Evolutionary conservation across 148 eudicot genomes (phyloP), one percentile per base, ranked within the genome.

Genomic region (Persicaria tinctoria): DNA sequence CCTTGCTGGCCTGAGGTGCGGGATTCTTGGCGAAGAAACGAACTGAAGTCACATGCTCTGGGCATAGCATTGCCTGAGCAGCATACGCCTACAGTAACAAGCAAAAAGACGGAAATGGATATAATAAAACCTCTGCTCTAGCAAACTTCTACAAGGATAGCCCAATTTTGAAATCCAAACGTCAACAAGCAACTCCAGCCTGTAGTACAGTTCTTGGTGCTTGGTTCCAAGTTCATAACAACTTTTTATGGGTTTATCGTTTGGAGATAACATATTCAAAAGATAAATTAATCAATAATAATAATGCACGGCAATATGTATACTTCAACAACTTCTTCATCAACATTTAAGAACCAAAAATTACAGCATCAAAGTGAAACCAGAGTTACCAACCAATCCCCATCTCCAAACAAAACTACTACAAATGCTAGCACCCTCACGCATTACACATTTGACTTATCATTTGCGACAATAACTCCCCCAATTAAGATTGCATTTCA

Each of bases 11-110:
- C 51, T 80, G 63, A 46, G 87, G 90, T 27, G n/a, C n/a, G n/a
- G n/a, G n/a, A n/a, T n/a, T n/a, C n/a, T n/a, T n/a, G n/a, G n/a
- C 90, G 81, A 84, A 92, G 80, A 80, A 82, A 44, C 97, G 93
- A 47, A 82, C 83, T 63, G 91, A 81, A 75, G 79, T 73, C 59
- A 81, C 82, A 80, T 78, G 74, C 70, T 83, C 90, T 78, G 80
- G 80, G 70, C 86, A 93, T 64, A 90, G 57, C 69, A 87, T 73
- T 70, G 62, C 62, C 80, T 81, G 87, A 75, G 80, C 85, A 82
- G 78, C 79, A 77, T 81, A 82, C 60, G 87, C 76, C 90, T 84
- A 78, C 66, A 47, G 23, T 48, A 4, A 45, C 2, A 41, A 69
- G 10, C 74, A 41, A 63, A 3, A 51, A 73, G 60, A 73, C 74